A percentile compares a stretch with the other conserved stretches of the same genome.
Evolutionary conservation across 352 stramenopile genomes (phyloP).

Genomic region (Phytopythium litorale): DNA sequence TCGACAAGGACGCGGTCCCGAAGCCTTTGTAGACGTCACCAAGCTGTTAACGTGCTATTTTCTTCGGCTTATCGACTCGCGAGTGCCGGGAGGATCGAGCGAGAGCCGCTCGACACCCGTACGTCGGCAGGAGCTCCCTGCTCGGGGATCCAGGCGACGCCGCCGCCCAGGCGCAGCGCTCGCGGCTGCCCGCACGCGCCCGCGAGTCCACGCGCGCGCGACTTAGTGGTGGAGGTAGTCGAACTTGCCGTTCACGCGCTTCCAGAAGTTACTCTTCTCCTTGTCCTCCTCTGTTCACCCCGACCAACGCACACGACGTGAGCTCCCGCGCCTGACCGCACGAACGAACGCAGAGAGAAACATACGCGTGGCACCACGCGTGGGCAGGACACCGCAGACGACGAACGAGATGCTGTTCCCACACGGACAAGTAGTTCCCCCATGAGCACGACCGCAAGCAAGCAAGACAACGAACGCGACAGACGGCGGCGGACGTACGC

Average conservation of each 20-base stretch:
- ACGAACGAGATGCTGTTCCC: constrained; percentile 58
- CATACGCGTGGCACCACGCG: constrained; percentile 64
- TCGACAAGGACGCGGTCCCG: not conserved
- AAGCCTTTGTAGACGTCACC: not conserved
- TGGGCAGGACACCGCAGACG: constrained; percentile 78
- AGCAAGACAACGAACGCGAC: not conserved
- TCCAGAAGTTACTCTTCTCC: constrained; percentile 85
- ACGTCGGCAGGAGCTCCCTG: not conserved
- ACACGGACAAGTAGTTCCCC: too few relatives aligned
- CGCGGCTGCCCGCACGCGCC: not conserved
- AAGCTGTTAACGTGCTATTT: constrained; percentile 6
- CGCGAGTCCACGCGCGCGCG: not conserved
- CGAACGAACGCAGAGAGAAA: not conserved
- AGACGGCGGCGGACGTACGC: constrained; percentile 33
- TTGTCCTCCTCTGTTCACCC: constrained; percentile 63
- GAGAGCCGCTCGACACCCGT: not conserved
- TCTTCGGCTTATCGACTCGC: constrained; percentile 8
- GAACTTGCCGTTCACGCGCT: constrained; percentile 82
- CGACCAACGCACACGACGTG: constrained; percentile 1
- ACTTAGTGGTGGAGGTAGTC: constrained; percentile 76
- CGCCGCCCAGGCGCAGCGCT: too few relatives aligned
- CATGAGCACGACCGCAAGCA: not conserved
- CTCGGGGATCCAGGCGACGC: too few relatives aligned
- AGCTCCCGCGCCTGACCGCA: not conserved
- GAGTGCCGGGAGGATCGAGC: not conserved